phyloP scores from a whole-genome alignment of 2,329 filamentous ascomycete species.

The Calonectria naviculata region DNA sequence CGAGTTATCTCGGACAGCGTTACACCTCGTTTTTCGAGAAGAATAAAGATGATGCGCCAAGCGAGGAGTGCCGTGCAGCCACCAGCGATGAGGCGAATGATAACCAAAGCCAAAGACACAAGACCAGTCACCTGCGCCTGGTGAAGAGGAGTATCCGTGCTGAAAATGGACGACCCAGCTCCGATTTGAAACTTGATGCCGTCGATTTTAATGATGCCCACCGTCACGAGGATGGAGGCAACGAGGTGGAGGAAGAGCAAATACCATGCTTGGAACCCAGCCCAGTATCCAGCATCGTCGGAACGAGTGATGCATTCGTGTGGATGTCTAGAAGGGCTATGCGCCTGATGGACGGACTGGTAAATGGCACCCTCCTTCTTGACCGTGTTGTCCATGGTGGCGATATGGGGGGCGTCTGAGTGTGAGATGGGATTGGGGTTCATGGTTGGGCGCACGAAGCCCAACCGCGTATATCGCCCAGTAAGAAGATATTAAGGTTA shows the following conservation, averaged over 20 bases:
- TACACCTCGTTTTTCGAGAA: conserved; percentile 9
- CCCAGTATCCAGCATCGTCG: not conserved
- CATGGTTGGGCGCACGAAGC: too few relatives aligned
- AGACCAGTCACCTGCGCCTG: conserved; percentile 8
- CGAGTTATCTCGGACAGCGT: not conserved
- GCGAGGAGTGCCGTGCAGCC: not conserved
- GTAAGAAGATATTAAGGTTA: too few relatives aligned
- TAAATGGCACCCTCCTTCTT: not conserved
- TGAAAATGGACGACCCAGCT: not conserved
- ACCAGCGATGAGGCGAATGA: not conserved
- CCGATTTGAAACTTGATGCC: conserved; percentile 10
- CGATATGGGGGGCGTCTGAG: not conserved
- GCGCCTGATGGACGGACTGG: not conserved
- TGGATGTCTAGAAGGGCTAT: not conserved
- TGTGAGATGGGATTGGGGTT: too few relatives aligned
- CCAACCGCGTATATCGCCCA: too few relatives aligned
- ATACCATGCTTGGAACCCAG: not conserved
- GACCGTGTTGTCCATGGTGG: not conserved
- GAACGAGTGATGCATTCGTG: not conserved
- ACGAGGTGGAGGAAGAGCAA: not conserved
- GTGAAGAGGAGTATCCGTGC: not conserved
- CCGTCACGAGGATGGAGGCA: not conserved
- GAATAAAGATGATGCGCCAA: conserved; percentile 2
- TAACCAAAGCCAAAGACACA: not conserved
- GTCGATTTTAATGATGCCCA: not conserved